phyloP scores from a whole-genome alignment of 2,329 filamentous ascomycete species.

The Teratosphaeria destructans region DNA sequence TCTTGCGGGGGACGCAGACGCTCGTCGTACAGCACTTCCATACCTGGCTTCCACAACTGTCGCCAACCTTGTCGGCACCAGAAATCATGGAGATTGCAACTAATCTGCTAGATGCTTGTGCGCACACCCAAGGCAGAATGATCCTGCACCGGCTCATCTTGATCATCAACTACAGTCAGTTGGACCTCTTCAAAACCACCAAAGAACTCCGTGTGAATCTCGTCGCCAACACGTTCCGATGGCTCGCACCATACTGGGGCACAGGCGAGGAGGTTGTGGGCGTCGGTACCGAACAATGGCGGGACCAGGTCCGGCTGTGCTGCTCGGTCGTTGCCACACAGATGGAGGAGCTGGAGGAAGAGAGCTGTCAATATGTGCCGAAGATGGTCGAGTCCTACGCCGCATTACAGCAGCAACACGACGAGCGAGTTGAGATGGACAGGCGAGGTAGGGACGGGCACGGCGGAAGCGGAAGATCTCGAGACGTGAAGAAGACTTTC shows the following conservation, averaged over 20 bases:
- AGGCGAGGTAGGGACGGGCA: background rate
- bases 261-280: constrained; percentile 42
- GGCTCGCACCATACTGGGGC: constrained; percentile 93
- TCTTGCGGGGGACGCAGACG: constrained; percentile 87
- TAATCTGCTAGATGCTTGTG: constrained; percentile 87
- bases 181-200: constrained; percentile 72
- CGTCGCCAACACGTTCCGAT: constrained; percentile 62
- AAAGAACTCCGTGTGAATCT: constrained; percentile 51
- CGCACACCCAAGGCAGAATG: constrained; percentile 77
- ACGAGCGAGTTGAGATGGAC: background rate
- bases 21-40: constrained; percentile 94
- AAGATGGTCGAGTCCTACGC: constrained; percentile 87
- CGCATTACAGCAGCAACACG: constrained; percentile 56
- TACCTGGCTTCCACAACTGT: constrained; percentile 88
- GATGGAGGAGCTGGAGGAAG: constrained; percentile 62
- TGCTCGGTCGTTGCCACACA: constrained; percentile 87
- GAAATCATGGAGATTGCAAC: constrained; percentile 87
- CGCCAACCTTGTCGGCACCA: constrained; percentile 62
- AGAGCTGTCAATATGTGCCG: constrained; percentile 80
- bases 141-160: constrained; percentile 85
- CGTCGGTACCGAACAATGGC: constrained; percentile 62
- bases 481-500: constrained; percentile 49
- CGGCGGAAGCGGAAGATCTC: constrained; percentile 15
- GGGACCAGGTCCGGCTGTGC: constrained; percentile 84
- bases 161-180: constrained; percentile 79